These are phyloP conservation scores for Phragmites australis DNA, from an alignment of 176 grass and related monocot genomes.

Conservation along the genomic window DNA sequence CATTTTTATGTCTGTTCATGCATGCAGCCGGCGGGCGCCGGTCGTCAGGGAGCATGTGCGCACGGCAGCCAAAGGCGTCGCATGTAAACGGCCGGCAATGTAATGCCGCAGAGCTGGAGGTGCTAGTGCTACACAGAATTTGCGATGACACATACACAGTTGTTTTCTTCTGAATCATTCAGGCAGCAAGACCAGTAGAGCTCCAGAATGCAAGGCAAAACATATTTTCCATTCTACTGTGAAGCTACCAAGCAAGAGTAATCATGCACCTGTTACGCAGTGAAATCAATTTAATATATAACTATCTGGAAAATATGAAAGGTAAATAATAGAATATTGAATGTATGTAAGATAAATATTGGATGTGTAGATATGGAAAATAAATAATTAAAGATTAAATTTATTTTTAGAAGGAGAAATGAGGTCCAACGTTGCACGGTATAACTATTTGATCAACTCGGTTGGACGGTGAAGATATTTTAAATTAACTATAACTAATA, in stretches of 20 bases:
- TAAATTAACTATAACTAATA: no score
- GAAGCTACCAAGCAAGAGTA: constrained; percentile 18
- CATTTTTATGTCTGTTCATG: constrained; percentile 9
- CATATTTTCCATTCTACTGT: not conserved
- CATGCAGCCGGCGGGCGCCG: not conserved
- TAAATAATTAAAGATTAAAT: no score
- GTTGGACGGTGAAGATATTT: no score
- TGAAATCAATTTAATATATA: no score
- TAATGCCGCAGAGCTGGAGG: not conserved
- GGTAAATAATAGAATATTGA: no score
- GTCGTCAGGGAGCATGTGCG: constrained; percentile 17
- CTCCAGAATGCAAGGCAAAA: not conserved
- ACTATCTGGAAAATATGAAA: no score
- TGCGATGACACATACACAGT: not conserved
- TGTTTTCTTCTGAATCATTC: not conserved
- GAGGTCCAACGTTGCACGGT: no score
- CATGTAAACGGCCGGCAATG: constrained; percentile 20
- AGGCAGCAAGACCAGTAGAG: constrained; percentile 1
- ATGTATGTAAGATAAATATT: no score
- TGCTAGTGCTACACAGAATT: not conserved
- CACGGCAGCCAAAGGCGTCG: constrained; percentile 4
- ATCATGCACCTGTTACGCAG: no score
- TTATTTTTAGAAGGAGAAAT: no score
- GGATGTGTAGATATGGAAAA: no score
- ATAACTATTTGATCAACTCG: no score